A percentile compares a stretch with the other conserved stretches of the same genome.
Evolutionary conservation across 768 basidiomycete genomes (phyloP).

Genomic region (Termitomyces heimii): DNA sequence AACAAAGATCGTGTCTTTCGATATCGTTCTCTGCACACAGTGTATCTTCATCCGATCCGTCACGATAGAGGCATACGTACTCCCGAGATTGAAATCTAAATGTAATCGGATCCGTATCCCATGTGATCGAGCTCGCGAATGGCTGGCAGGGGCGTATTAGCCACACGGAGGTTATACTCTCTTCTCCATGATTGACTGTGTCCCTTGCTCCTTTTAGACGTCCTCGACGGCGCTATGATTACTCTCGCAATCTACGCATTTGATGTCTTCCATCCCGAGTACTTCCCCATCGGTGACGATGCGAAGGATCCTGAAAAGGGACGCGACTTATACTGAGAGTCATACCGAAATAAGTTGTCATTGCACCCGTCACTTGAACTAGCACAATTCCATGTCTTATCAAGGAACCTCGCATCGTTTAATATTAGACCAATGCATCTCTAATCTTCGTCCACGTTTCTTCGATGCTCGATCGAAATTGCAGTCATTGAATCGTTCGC

Average conservation of each 20-base stretch:
- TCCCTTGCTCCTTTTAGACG: constrained; percentile 21
- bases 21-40: constrained; percentile 31
- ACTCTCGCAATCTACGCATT: constrained; percentile 36
- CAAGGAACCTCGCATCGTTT: neutral
- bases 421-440: neutral
- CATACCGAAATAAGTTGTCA: no score
- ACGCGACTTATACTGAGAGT: neutral
- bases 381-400: neutral
- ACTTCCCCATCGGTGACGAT: constrained; percentile 13
- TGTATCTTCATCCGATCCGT: constrained; percentile 42
- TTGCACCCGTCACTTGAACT: neutral
- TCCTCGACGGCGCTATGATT: constrained; percentile 43
- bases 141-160: constrained; percentile 50
- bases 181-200: neutral
- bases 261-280: constrained; percentile 40
- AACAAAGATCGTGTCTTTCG: constrained; percentile 24
- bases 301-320: neutral
- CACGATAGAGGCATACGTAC: neutral
- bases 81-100: neutral
- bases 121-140: constrained; percentile 43
- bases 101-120: constrained; percentile 31
- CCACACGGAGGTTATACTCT: constrained; percentile 33
- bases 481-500: neutral
- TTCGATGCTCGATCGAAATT: neutral
- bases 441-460: neutral